A percentile compares a stretch with the other conserved stretches of the same genome.
Conservation (phyloP, 805 yeast species). For the Metschnikowia proteae region DNA sequence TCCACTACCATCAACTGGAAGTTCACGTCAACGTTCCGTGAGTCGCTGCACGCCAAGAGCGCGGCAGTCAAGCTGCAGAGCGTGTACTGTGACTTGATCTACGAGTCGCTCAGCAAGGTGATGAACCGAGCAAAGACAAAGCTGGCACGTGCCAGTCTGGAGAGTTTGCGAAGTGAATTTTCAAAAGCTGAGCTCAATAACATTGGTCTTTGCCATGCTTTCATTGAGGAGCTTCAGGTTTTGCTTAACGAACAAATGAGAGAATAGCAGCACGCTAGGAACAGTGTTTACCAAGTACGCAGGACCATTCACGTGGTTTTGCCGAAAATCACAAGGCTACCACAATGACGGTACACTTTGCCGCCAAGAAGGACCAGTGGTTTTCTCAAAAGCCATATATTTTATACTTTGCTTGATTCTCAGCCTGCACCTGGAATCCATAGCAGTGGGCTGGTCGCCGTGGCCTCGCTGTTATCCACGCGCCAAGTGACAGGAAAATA, state of each 20-base stretch:
- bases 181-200: conserved; percentile 45
- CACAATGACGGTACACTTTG: neutral
- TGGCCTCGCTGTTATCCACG: neutral
- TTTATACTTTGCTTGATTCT: neutral
- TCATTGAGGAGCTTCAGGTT: conserved; percentile 54
- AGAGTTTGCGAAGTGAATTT: conserved; percentile 39
- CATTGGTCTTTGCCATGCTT: conserved; percentile 65
- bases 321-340: neutral
- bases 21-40: conserved; percentile 13
- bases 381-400: neutral
- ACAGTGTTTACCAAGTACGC: neutral
- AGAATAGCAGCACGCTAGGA: neutral
- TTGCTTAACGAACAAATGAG: conserved; percentile 8
- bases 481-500: neutral
- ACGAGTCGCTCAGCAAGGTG: conserved; percentile 30
- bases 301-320: neutral
- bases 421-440: neutral
- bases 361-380: neutral
- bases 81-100: conserved; percentile 9
- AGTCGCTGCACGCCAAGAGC: conserved; percentile 3
- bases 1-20: conserved; percentile 12
- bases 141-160: conserved; percentile 46
- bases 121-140: conserved; percentile 49
- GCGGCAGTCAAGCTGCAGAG: conserved; percentile 8
- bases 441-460: neutral